Evolutionary conservation across 176 grass and related monocot genomes (phyloP).

Genomic region (Bonia amplexicaulis): DNA sequence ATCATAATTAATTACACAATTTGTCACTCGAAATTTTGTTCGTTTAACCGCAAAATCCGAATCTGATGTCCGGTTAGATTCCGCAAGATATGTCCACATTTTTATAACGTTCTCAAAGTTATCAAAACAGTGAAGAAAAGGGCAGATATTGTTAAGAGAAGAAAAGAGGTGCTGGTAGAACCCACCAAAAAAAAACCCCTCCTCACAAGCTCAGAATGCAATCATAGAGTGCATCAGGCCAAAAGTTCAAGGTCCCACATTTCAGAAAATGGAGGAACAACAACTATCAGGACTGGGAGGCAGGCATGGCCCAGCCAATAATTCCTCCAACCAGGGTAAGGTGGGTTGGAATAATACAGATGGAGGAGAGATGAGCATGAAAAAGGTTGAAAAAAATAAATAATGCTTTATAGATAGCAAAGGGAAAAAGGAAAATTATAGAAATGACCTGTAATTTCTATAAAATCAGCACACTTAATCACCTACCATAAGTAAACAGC

Average conservation of each 20-base stretch:
- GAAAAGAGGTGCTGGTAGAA: not conserved
- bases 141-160: not conserved
- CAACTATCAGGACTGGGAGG: not conserved
- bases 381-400: not conserved
- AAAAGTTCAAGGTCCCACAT: constrained; percentile 20
- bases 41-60: not conserved
- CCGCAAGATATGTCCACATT: not conserved
- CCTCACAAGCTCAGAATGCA: not conserved
- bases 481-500: not conserved
- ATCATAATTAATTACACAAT: not conserved
- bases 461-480: not conserved
- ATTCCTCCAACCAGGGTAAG: constrained; percentile 37
- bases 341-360: constrained; percentile 16
- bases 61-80: constrained; percentile 1
- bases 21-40: constrained; percentile 24
- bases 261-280: not conserved
- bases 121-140: not conserved
- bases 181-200: too few relatives aligned
- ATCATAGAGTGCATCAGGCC: constrained; percentile 24
- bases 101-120: not conserved
- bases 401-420: not conserved
- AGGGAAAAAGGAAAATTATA: too few relatives aligned
- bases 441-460: not conserved
- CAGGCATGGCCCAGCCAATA: constrained; percentile 42
- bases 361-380: not conserved